Evolutionary conservation across 257 asterid genomes (phyloP).

Genomic region (Ballota nigra): DNA sequence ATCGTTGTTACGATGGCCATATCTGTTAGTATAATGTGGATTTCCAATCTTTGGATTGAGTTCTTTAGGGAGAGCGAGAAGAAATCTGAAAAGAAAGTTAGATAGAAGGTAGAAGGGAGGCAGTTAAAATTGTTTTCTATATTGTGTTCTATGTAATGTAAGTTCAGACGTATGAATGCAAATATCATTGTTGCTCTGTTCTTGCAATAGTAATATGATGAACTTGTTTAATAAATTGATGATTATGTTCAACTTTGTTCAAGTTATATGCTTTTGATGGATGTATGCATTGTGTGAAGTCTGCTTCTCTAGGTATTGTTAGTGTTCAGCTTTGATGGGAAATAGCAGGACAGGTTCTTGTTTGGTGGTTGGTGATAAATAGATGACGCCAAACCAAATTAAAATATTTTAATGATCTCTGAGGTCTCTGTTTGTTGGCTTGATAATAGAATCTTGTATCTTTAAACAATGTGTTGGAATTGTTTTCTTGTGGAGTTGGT

Average conservation of each 20-base stretch:
- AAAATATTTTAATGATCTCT: not conserved
- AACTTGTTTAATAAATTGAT: not conserved
- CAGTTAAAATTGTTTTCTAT: not conserved
- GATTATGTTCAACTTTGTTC: not conserved
- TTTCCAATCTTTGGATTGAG: conserved; percentile 69
- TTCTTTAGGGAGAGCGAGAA: conserved; percentile 51
- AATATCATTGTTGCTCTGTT: conserved; percentile 14
- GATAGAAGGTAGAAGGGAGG: conserved; percentile 25
- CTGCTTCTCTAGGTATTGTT: not conserved
- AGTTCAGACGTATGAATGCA: conserved; percentile 15
- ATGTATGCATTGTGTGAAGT: not conserved
- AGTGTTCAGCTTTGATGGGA: not conserved
- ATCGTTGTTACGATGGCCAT: conserved; percentile 61
- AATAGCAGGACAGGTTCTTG: not conserved
- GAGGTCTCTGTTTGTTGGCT: conserved; percentile 14
- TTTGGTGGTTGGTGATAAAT: not conserved
- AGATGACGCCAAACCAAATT: not conserved
- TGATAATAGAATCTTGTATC: not conserved
- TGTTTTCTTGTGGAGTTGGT: conserved; percentile 25
- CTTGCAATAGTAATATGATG: conserved; percentile 11
- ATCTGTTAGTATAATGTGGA: conserved; percentile 78
- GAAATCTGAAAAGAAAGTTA: conserved; percentile 41
- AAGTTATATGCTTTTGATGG: not conserved
- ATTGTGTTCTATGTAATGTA: conserved; percentile 25
- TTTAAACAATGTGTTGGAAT: not conserved